Conservation (phyloP, 2,329 filamentous ascomycete species). For the Chaetomium olivaceum region DNA sequence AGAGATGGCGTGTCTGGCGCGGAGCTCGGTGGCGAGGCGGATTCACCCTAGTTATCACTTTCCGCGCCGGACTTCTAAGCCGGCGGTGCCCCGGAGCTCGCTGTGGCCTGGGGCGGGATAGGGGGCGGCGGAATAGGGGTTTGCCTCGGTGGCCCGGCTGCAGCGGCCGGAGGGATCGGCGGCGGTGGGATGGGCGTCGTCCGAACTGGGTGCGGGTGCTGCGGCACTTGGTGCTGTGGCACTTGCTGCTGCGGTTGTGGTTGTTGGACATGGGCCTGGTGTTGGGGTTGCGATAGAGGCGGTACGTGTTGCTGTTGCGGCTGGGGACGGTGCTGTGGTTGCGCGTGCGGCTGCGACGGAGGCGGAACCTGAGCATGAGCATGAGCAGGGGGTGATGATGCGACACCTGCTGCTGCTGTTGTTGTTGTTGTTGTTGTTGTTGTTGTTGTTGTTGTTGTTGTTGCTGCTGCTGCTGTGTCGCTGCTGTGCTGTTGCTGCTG, state of each 20-base stretch:
- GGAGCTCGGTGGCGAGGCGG: background rate
- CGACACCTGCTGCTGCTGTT: conserved; percentile 17
- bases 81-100: conserved; percentile 5
- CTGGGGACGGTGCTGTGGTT: conserved; percentile 13
- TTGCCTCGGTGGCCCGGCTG: conserved; percentile 28
- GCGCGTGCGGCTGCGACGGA: conserved; percentile 8
- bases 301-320: conserved; percentile 4
- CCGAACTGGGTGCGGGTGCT: conserved; percentile 21
- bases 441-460: conserved; percentile 18
- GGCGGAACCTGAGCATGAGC: conserved; percentile 13
- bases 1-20: background rate
- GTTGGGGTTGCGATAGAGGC: conserved; percentile 15
- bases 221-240: conserved; percentile 15
- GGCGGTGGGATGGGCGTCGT: conserved; percentile 34
- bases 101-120: conserved; percentile 29
- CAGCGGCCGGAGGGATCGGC: conserved; percentile 27
- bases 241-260: conserved; percentile 12
- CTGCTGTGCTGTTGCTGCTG: conserved; percentile 15
- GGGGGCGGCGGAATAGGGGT: conserved; percentile 36
- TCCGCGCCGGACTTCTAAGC: conserved; percentile 7
- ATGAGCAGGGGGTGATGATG: conserved; percentile 12
- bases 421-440: conserved; percentile 15
- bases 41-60: background rate
- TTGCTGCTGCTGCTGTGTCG: conserved; percentile 19
- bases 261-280: conserved; percentile 15